Conservation (phyloP, 257 asterid species). For the Jaltomata sinuosa region DNA sequence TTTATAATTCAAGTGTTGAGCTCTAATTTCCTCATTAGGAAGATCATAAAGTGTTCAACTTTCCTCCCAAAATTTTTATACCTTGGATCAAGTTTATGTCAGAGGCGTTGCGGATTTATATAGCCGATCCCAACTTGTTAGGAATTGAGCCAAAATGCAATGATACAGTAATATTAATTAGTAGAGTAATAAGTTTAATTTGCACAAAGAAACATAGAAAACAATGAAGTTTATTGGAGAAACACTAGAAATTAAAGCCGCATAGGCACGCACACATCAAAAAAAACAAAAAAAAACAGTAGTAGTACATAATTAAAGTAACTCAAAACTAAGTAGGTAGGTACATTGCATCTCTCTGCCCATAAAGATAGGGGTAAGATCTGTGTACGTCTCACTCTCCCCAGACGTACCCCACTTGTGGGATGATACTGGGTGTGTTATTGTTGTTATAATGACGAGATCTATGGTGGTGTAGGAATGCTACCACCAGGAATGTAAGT, state of each 20-base stretch:
- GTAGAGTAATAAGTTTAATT: background rate
- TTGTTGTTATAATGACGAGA: background rate
- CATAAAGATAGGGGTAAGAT: too few relatives aligned
- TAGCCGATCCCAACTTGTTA: background rate
- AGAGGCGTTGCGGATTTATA: background rate
- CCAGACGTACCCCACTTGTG: background rate
- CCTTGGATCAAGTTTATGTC: background rate
- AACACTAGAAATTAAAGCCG: background rate
- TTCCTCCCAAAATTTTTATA: too few relatives aligned
- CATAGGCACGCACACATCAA: background rate
- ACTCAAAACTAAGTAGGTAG: background rate
- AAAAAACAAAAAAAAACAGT: background rate
- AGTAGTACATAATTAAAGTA: background rate
- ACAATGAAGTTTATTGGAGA: background rate
- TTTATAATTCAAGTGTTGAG: too few relatives aligned
- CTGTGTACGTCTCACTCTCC: too few relatives aligned
- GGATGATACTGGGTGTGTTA: background rate
- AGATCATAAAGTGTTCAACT: too few relatives aligned
- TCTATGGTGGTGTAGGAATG: slow-evolving; percentile 29
- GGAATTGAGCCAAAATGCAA: background rate
- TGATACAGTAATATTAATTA: background rate
- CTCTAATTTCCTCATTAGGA: too few relatives aligned
- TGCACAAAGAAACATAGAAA: background rate
- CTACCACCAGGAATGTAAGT: background rate
- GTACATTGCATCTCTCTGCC: background rate